A percentile compares a stretch with the other conserved stretches of the same genome.
Evolutionary conservation across 2,329 filamentous ascomycete species (phyloP).

Genomic region (Alternaria infectoria): DNA sequence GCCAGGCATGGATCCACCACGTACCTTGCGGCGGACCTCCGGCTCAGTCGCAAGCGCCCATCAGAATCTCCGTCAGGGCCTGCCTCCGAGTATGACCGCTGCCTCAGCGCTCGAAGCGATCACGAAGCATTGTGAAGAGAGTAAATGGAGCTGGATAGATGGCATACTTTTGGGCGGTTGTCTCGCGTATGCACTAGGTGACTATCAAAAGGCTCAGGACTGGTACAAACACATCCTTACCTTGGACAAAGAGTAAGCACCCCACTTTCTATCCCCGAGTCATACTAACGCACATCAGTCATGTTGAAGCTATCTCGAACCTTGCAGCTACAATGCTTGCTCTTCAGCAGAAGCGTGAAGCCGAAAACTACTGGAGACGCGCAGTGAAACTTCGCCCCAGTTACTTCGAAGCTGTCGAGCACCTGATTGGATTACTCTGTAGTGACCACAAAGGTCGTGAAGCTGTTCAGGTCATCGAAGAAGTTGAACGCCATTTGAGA

Average conservation of each 20-base stretch:
- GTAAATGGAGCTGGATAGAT: constrained; percentile 73
- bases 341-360: constrained; percentile 80
- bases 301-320: constrained; percentile 94
- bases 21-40: constrained; percentile 43
- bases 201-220: constrained; percentile 76
- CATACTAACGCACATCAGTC: constrained; percentile 56
- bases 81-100: constrained; percentile 44
- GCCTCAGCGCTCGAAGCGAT: constrained; percentile 47
- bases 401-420: constrained; percentile 94
- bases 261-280: background rate
- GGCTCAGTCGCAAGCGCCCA: constrained; percentile 40
- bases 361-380: constrained; percentile 81
- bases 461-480: constrained; percentile 85
- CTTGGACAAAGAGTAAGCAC: constrained; percentile 60
- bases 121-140: constrained; percentile 48
- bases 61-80: constrained; percentile 34
- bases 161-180: constrained; percentile 92
- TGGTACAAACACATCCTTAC: constrained; percentile 75
- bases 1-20: constrained; percentile 34
- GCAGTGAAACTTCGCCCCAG: constrained; percentile 84
- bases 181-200: constrained; percentile 85
- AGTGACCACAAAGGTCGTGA: constrained; percentile 80
- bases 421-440: constrained; percentile 87
- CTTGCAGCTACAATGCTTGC: constrained; percentile 88
- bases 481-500: constrained; percentile 76